Evolutionary conservation across 768 basidiomycete species (phyloP), one percentile per base, ranked within the genome.

Genomic region (Suillus lakei): DNA sequence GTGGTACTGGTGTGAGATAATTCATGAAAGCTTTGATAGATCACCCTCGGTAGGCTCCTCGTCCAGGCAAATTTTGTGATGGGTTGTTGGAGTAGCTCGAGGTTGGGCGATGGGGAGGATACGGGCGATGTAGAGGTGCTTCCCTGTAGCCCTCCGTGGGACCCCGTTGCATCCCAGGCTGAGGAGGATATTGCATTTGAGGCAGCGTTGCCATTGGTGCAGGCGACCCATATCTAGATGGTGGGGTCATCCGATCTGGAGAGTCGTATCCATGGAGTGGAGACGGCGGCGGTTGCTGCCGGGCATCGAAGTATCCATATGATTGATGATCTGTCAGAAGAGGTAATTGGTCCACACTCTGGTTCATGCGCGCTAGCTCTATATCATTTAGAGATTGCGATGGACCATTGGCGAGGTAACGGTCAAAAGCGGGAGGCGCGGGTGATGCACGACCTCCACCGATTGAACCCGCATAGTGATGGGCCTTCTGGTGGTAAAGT

Each of bases 61-160:
- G 75, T 28, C 77, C 80, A 16, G 74, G 65, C 38, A 73, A 61
- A 61, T 77, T 78, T 30, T 72, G 4, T 64, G 70, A 61, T 30
- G 66, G 54, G 2, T 74, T 67, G 30, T 70, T 69, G 36, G 69
- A 65, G 4, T 65, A 54, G 50, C 59, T 44, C 41, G 66, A 66
- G 43, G 32, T 67, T 6, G 70, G 72, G 26, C 72, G 67, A 30
- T 68, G 67, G 5, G 73, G 70, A 28, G 76, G 71, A 62, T 82
- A 76, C 1, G 88, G 89, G 64, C 91, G 82, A 71, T 91, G 89
- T 1, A 87, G 72, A 1, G 91, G 86, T 6, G 89, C 89, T 69
- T 90, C 86, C 54, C 88, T 79, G 66, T 80, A 81, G 5, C 78
- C 81, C 13, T 80, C 79, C 28, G 64, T 70, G 65, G 78, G 63